These are phyloP conservation scores for Iris pallida DNA, from an alignment of 116 monocot genomes.

Conservation along the genomic window DNA sequence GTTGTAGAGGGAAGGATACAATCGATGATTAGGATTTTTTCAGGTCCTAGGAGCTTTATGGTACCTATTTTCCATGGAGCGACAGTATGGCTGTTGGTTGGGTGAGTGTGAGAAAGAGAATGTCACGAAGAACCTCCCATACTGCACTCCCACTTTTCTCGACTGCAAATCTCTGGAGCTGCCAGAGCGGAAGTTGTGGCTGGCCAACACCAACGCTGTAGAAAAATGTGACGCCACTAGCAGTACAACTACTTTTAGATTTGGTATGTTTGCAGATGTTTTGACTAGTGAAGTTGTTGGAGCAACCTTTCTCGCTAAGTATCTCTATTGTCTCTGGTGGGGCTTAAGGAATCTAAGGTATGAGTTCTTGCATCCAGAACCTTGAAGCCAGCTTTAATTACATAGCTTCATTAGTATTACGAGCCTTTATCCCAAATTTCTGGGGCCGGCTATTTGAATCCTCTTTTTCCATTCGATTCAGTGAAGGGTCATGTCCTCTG, in stretches of 20 bases:
- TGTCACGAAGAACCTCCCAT: constrained; percentile 21
- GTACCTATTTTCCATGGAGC: constrained; percentile 86
- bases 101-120: constrained; percentile 58
- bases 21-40: neutral
- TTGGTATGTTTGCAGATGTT: constrained; percentile 81
- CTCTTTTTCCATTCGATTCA: too few species aligned
- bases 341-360: constrained; percentile 89
- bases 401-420: too few species aligned
- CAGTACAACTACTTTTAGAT: constrained; percentile 34
- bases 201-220: constrained; percentile 34
- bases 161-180: constrained; percentile 52
- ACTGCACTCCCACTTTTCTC: constrained; percentile 49
- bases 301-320: constrained; percentile 62
- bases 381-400: too few species aligned
- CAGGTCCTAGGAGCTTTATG: constrained; percentile 86
- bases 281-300: constrained; percentile 55
- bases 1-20: neutral
- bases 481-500: too few species aligned
- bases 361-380: neutral
- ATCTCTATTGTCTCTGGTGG: constrained; percentile 98
- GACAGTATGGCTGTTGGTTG: constrained; percentile 78
- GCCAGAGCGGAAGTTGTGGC: constrained; percentile 47
- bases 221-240: constrained; percentile 50
- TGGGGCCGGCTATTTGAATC: too few species aligned
- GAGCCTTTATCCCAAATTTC: too few species aligned